Evolutionary conservation across 2,329 filamentous ascomycete genomes (phyloP), one percentile per base, ranked within the genome.

Genomic region (Microdochium trichocladiopsis): DNA sequence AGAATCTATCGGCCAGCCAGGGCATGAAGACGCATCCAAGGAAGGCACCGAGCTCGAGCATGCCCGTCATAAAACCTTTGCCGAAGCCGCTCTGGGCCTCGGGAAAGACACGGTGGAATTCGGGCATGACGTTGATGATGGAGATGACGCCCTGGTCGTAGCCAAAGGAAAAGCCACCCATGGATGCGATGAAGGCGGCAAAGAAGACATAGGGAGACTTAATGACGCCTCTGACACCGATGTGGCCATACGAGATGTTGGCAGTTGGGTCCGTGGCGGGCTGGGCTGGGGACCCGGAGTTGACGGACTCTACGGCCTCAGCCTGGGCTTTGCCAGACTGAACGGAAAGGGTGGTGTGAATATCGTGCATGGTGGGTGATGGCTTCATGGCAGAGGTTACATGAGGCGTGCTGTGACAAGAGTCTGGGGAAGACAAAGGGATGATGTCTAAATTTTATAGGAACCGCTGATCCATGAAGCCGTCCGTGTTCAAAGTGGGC

Each of bases 131-230:
- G 10, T 73, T 65, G 54, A 75, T 73, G 47, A 76, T 63, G 2
- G 63, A 68, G 49, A 72, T 70, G 24, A 70, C 60, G 50, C 66
- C 59, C 52, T 69, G 58, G 47, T 70, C 72, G 50, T 71, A 72
- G 18, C 69, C 71, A 53, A 72, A 52, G 70, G 75, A 9, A 75
- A 79, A 8, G 72, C 79, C 70, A 64, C 68, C 72, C 25, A 75
- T 61, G 3, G 66, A 71, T 0, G 72, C 72, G 12, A 75, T 60
- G 12, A 74, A 61, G 0, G 72, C 71, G 6, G 70, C 71, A 16
- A 69, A 69, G 16, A 72, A 66, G n/a, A 75, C 69, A 50, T 68
- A 74, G 0, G 67, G 64, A 1, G 69, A 71, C 28, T 57, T 56
- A 14, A 70, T 14, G 18, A 72, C 61, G 4, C 65, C 67, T 23